These are phyloP conservation scores for Trichoderma sp. DNA, from an alignment of 2,329 filamentous ascomycete species.

Conservation along the genomic window DNA sequence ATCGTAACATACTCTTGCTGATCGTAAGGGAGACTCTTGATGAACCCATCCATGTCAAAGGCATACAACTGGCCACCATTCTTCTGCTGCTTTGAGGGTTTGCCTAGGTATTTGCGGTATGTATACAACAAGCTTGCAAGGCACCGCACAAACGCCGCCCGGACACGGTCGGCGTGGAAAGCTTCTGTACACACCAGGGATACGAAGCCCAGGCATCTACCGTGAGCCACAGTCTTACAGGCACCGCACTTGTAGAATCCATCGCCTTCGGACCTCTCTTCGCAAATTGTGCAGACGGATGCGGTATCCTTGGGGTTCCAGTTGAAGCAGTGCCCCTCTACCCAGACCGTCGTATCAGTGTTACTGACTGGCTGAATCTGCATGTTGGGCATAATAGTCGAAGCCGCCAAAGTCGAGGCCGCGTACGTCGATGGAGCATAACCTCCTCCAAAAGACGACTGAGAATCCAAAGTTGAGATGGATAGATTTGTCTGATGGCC, in stretches of 20 bases:
- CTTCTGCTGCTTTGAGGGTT: constrained; percentile 60
- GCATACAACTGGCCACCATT: constrained; percentile 57
- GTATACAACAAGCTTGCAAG: constrained; percentile 65
- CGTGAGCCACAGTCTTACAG: constrained; percentile 57
- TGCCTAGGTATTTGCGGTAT: constrained; percentile 61
- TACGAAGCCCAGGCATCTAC: constrained; percentile 59
- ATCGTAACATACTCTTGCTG: constrained; percentile 63
- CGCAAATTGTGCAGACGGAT: constrained; percentile 69
- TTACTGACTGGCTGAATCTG: constrained; percentile 75
- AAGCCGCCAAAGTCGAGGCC: constrained; percentile 80
- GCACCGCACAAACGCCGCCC: constrained; percentile 63
- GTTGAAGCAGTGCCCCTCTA: constrained; percentile 78
- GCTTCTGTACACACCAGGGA: constrained; percentile 62
- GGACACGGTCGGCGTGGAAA: constrained; percentile 60
- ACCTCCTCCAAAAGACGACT: constrained; percentile 65
- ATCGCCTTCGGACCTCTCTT: constrained; percentile 68
- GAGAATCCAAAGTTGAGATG: constrained; percentile 59
- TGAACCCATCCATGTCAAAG: constrained; percentile 64
- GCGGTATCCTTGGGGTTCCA: constrained; percentile 58
- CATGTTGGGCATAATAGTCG: constrained; percentile 83
- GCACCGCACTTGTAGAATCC: constrained; percentile 72
- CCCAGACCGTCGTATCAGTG: constrained; percentile 77
- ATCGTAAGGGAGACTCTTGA: constrained; percentile 62
- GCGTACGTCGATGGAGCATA: constrained; percentile 84
- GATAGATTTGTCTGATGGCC: constrained; percentile 59